Evolutionary conservation across 345 rosid genomes (phyloP), one percentile per base, ranked within the genome.

Genomic region (Aquilaria yunnanensis): DNA sequence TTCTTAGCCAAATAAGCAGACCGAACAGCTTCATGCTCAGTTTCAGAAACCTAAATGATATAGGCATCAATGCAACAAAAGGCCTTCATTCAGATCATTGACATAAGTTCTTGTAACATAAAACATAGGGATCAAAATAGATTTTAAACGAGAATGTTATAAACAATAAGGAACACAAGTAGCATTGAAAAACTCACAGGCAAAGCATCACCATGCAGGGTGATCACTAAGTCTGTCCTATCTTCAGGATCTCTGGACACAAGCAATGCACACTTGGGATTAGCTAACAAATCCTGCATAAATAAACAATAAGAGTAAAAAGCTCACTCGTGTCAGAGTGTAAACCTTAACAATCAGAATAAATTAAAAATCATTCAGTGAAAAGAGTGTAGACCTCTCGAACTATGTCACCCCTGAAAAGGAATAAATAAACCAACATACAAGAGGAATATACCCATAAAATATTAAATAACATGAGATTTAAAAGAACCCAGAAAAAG

Each of bases 211-310:
- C 96, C 97, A 59, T 90, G 92, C 61, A 94, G 47, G 47, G 92
- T 90, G 76, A 94, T 88, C 11, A 82, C 81, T 66, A 94, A 75
- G 72, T 89, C 95, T 45, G 90, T 82, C 75, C 95, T 82, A 74
- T 90, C 99, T 63, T 88, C 92, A 7, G 92, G 89, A 71, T 90
- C 92, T 77, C 84, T 81, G 69, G 91, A 82, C 43, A 90, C 85
- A 69, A 94, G 89, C 74, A 94, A 69, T 16, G 97, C 90, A 74
- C 97, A 94, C 78, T 83, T 90, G 54, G 89, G 84, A 81, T 86
- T 88, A 56, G 85, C 88, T 71, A 80, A 60, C 31, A 90, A 80
- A 75, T 94, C 92, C 97, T 90, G 88, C 29, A n/a, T 47, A 57
- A 60, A 51, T 62, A 52, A 72, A 57, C 52, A 75, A 67, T 16